Conservation (phyloP, 352 stramenopile genomes). For the Blastocystis sp. region DNA sequence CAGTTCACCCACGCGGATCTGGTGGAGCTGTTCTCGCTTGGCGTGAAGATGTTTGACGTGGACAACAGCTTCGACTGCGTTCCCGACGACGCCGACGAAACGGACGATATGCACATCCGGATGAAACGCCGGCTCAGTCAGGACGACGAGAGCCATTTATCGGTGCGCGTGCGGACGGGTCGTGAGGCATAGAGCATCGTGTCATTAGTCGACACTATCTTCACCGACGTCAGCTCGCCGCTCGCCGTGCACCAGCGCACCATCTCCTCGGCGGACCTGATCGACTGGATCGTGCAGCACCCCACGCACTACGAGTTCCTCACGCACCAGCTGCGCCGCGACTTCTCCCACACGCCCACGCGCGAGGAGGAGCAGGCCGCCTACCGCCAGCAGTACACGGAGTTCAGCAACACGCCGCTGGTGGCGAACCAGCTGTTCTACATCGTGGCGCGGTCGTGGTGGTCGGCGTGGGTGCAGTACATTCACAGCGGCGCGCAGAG, state of each 20-base stretch:
- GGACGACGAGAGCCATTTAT: slow-evolving; percentile 40
- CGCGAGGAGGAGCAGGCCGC: slow-evolving; percentile 54
- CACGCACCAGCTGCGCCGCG: slow-evolving; percentile 17
- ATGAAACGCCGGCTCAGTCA: slow-evolving; percentile 29
- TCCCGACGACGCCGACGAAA: slow-evolving; percentile 27
- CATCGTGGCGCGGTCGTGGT: slow-evolving; percentile 49
- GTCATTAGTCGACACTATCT: slow-evolving; percentile 30
- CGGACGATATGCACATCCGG: slow-evolving; percentile 20
- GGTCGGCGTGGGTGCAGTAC: slow-evolving; percentile 64
- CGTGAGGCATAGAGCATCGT: slow-evolving; percentile 38
- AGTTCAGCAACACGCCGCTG: slow-evolving; percentile 11
- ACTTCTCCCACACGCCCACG: not conserved
- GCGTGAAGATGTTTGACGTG: slow-evolving; percentile 46
- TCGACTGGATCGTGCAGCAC: slow-evolving; percentile 61
- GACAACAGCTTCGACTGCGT: slow-evolving; percentile 62
- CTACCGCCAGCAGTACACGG: slow-evolving; percentile 41
- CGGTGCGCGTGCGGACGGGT: not conserved
- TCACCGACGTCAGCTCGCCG: not conserved
- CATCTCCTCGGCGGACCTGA: slow-evolving; percentile 54
- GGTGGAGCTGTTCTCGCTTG: slow-evolving; percentile 17
- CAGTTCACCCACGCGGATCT: slow-evolving; percentile 43
- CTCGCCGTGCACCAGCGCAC: slow-evolving; percentile 3
- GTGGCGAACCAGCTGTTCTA: slow-evolving; percentile 53
- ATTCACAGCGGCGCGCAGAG: slow-evolving; percentile 14
- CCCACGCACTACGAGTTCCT: slow-evolving; percentile 44